Conservation (phyloP, 1,139 yeast genomes). For the Taphrina deformans region DNA sequence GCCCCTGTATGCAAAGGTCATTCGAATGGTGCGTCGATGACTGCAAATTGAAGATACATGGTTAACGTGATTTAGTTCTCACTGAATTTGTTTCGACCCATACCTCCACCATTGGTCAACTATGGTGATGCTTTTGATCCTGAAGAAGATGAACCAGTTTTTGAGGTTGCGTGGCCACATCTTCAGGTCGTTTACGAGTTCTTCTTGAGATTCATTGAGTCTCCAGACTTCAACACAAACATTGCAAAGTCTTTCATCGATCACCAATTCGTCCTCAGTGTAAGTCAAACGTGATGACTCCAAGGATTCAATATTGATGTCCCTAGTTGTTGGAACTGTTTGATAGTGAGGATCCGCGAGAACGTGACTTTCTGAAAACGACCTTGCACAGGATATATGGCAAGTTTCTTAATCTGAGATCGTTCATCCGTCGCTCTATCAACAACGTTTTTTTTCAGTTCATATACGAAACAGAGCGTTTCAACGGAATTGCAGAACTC, state of each 20-base stretch:
- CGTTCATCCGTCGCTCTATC: constrained; percentile 87
- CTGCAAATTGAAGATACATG: neutral
- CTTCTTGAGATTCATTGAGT: constrained; percentile 85
- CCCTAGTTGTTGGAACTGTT: constrained; percentile 70
- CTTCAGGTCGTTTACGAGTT: constrained; percentile 96
- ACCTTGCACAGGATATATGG: constrained; percentile 95
- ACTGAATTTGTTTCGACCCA: constrained; percentile 84
- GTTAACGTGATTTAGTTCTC: constrained; percentile 54
- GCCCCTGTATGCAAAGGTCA: constrained; percentile 84
- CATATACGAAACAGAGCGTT: constrained; percentile 91
- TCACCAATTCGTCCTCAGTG: constrained; percentile 75
- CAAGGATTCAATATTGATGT: neutral
- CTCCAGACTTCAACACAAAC: constrained; percentile 91
- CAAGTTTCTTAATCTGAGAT: constrained; percentile 82
- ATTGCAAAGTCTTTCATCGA: constrained; percentile 91
- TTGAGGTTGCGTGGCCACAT: constrained; percentile 98
- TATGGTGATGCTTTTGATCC: constrained; percentile 95
- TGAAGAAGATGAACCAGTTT: constrained; percentile 97
- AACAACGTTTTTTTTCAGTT: constrained; percentile 90
- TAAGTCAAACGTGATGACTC: neutral
- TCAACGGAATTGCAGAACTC: constrained; percentile 93
- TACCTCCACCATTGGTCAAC: constrained; percentile 97
- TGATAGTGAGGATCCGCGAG: constrained; percentile 95
- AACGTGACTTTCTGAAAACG: constrained; percentile 90
- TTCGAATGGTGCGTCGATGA: constrained; percentile 61